Evolutionary conservation across 2,329 filamentous ascomycete genomes (phyloP).

Genomic region (Penicillium nordicum): DNA sequence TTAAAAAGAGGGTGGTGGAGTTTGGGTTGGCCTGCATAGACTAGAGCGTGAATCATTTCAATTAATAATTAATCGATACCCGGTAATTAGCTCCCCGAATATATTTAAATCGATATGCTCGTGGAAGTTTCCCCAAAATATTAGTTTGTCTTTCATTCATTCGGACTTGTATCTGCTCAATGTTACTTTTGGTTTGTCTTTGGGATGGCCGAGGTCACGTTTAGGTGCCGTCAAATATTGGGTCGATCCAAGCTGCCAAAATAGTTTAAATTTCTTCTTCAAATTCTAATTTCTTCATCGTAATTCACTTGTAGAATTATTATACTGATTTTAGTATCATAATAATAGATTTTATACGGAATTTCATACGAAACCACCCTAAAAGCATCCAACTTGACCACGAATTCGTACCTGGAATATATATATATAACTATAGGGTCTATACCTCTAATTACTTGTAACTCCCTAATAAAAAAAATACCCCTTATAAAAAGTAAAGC

Average conservation of each 20-base stretch:
- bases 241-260: background rate
- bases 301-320: background rate
- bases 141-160: background rate
- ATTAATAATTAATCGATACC: slow-evolving; percentile 1
- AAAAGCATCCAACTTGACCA: too few relatives aligned
- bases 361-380: too few relatives aligned
- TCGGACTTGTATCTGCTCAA: background rate
- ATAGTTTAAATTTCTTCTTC: background rate
- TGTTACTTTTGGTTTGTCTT: background rate
- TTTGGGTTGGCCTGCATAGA: slow-evolving; percentile 16
- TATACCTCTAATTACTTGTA: too few relatives aligned
- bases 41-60: slow-evolving; percentile 5
- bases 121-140: background rate
- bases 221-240: background rate
- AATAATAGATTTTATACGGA: too few relatives aligned
- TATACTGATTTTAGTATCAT: too few relatives aligned
- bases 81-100: background rate
- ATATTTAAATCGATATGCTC: background rate
- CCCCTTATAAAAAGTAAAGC: too few relatives aligned
- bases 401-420: too few relatives aligned
- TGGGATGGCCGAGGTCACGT: background rate
- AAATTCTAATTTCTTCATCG: background rate
- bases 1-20: slow-evolving; percentile 1
- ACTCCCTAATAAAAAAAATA: too few relatives aligned
- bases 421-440: too few relatives aligned